Evolutionary conservation across 2,329 filamentous ascomycete genomes (phyloP).

Genomic region (Penicillium sp.): DNA sequence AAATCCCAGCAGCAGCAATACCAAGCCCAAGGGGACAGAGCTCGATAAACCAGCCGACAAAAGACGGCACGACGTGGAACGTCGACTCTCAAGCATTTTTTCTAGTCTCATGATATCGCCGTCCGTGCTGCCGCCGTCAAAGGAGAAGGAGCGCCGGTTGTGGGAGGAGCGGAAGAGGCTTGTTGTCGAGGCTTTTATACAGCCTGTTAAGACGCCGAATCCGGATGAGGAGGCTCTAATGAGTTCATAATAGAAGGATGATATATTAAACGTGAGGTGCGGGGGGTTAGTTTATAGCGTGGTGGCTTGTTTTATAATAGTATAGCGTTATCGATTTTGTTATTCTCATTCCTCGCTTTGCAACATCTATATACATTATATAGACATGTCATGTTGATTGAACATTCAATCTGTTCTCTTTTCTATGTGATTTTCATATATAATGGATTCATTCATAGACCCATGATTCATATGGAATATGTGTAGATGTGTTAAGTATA

Average conservation of each 20-base stretch:
- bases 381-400: not conserved
- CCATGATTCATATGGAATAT: too few relatives aligned
- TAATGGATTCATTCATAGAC: too few relatives aligned
- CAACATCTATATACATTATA: not conserved
- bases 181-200: conserved; percentile 68
- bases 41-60: conserved; percentile 48
- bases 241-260: not conserved
- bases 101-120: conserved; percentile 59
- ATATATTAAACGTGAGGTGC: not conserved
- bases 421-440: too few relatives aligned
- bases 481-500: too few relatives aligned
- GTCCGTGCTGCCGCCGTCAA: conserved; percentile 32
- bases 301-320: not conserved
- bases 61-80: conserved; percentile 58
- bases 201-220: conserved; percentile 33
- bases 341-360: not conserved
- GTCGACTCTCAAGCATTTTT: conserved; percentile 62
- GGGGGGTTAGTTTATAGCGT: too few relatives aligned
- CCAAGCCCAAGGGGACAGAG: conserved; percentile 17
- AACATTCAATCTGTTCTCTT: not conserved
- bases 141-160: conserved; percentile 57
- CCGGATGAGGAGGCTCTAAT: conserved; percentile 15
- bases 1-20: not conserved
- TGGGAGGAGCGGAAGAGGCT: conserved; percentile 62
- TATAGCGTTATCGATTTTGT: not conserved